Evolutionary conservation across 1,139 yeast species (phyloP).

Genomic region (Saccharomyces hybrid): DNA sequence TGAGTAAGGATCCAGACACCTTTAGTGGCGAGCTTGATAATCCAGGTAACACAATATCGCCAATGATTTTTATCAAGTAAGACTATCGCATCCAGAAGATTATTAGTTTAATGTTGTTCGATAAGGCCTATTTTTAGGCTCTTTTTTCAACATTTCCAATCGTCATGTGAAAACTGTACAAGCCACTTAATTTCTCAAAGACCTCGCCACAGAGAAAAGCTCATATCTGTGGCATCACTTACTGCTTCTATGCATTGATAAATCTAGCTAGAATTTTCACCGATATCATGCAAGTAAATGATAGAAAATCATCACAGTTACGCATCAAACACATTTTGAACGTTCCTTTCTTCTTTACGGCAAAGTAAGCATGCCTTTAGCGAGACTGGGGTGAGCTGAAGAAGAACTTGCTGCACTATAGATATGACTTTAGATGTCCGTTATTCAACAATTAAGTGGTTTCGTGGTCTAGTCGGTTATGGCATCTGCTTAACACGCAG

Average conservation of each 20-base stretch:
- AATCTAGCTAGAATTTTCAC: no score
- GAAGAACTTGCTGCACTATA: no score
- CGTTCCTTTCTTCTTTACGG: no score
- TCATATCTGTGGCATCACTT: background rate
- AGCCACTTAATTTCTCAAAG: background rate
- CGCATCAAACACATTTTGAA: no score
- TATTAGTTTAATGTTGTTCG: no score
- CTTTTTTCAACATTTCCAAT: background rate
- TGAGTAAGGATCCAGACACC: background rate
- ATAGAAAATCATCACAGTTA: no score
- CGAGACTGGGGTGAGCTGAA: no score
- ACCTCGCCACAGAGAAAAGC: background rate
- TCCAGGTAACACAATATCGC: background rate
- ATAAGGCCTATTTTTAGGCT: background rate
- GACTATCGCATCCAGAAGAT: background rate
- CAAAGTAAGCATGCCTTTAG: no score
- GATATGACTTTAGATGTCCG: no score
- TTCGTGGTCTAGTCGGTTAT: conserved; percentile 97
- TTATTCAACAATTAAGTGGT: conserved; percentile 30
- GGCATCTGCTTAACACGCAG: conserved; percentile 99
- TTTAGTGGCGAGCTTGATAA: background rate
- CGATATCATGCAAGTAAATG: no score
- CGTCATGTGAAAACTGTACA: background rate
- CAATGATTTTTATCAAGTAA: background rate
- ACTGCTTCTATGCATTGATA: background rate